phyloP scores from a whole-genome alignment of 805 yeast genomes.

The Metschnikowia proteae region DNA sequence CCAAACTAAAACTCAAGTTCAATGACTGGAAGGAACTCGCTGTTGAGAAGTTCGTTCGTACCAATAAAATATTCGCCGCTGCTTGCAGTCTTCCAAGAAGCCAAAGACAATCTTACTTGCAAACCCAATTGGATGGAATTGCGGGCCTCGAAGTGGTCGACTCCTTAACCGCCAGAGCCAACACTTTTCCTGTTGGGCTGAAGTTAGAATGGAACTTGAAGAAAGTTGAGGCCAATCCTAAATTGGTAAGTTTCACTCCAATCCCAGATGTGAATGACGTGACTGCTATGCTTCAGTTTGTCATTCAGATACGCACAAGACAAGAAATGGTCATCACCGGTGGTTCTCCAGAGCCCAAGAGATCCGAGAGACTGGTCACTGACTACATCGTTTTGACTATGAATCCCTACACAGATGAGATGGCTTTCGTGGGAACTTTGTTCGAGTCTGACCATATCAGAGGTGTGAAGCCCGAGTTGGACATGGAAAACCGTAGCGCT shows the following conservation, averaged over 20 bases:
- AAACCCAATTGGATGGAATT: conserved; percentile 31
- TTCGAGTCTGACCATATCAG: conserved; percentile 36
- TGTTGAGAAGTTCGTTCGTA: conserved; percentile 67
- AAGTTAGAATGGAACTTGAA: conserved; percentile 74
- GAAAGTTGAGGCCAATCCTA: conserved; percentile 68
- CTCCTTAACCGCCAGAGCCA: conserved; percentile 31
- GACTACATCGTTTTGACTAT: conserved; percentile 39
- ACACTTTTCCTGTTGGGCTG: conserved; percentile 50
- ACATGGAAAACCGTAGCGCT: conserved; percentile 15
- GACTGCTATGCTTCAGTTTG: conserved; percentile 36
- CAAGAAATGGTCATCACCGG: conserved; percentile 32
- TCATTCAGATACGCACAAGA: conserved; percentile 35
- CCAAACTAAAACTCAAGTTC: conserved; percentile 46
- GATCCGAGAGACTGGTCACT: conserved; percentile 27
- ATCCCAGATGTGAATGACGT: conserved; percentile 47
- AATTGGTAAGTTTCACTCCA: conserved; percentile 65
- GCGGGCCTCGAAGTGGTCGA: conserved; percentile 33
- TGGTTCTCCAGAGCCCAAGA: conserved; percentile 18
- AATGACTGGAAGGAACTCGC: conserved; percentile 87
- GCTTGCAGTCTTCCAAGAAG: conserved; percentile 31
- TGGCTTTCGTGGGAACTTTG: conserved; percentile 39
- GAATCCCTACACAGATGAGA: conserved; percentile 37
- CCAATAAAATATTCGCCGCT: conserved; percentile 78
- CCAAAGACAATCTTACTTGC: conserved; percentile 43
- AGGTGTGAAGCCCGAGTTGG: conserved; percentile 37